Evolutionary conservation across 1,139 yeast genomes (phyloP), one percentile per base, ranked within the genome.

Genomic region (Blastobotrys raffinosifermentans): DNA sequence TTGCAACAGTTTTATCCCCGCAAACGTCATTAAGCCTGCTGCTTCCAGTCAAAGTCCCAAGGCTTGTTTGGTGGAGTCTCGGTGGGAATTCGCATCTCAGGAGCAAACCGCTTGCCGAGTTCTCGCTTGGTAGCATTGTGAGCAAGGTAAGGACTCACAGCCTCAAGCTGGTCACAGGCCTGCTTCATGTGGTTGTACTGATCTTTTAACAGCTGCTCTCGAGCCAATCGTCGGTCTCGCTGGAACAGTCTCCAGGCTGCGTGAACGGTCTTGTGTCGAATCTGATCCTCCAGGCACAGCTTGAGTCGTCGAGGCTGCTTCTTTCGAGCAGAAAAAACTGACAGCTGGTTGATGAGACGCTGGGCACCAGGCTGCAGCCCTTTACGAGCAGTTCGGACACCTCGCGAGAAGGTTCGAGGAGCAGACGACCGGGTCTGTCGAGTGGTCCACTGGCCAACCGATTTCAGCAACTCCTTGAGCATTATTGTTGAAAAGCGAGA

Each of bases 51-150:
- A 54, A 76, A 74, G 41, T 79, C 76, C 96, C 97, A 89, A 19
- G 85, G 71, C 45, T 74, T 72, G 53, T 75, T 77, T 27, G 97
- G 82, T n/a, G 98, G 98, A 46, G 69, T 85, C 40, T 87, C 94
- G 1, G 95, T 83, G 22, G 98, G 97, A 4, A 84, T 76, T 56
- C 94, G 75, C 65, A 86, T 61, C 53, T 89, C 96, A 2, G 59
- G 56, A 15, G 58, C 48, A 41, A 62, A 61, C 31, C 65, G 49
- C 40, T 72, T 73, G 42, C 69, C 69, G 29, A 57, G 55, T 45
- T 75, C 73, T 38, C 65, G 60, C 53, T 69, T 72, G 26, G 81
- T 79, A 27, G 70, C 70, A 43, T 70, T 72, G 46, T 60, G 75
- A 43, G 56, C 61, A 21, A 82, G 65, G 43, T 62, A 65, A 0